Evolutionary conservation across 2,329 filamentous ascomycete genomes (phyloP).

Genomic region (Cercospora brassicicola): DNA sequence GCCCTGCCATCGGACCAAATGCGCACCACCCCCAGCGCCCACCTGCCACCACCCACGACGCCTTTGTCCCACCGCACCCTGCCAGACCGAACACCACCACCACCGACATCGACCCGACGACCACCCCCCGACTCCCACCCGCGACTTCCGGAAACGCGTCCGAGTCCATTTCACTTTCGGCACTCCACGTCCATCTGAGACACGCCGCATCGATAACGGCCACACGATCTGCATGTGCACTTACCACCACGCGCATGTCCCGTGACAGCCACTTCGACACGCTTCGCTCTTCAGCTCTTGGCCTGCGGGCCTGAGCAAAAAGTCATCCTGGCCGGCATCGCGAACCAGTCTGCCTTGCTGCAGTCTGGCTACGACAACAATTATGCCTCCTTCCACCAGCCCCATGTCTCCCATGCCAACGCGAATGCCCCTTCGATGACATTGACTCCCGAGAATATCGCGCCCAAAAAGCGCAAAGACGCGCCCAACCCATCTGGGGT

Average conservation of each 20-base stretch:
- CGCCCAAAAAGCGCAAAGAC: conserved; percentile 32
- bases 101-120: not conserved
- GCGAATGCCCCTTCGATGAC: conserved; percentile 16
- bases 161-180: conserved; percentile 2
- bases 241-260: conserved; percentile 6
- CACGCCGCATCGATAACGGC: conserved; percentile 15
- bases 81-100: not conserved
- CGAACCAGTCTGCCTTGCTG: conserved; percentile 54
- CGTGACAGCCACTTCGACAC: conserved; percentile 2
- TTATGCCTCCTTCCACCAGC: conserved; percentile 26
- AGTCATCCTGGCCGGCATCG: conserved; percentile 38
- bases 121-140: not conserved
- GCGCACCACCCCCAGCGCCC: not conserved
- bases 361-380: conserved; percentile 72
- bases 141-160: not conserved
- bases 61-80: not conserved
- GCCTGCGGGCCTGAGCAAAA: conserved; percentile 21
- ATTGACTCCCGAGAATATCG: conserved; percentile 10
- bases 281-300: conserved; percentile 3
- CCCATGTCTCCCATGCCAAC: conserved; percentile 23
- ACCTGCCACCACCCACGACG: not conserved
- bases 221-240: conserved; percentile 8
- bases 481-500: conserved; percentile 28
- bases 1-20: not conserved
- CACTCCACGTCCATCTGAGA: conserved; percentile 4